phyloP scores from a whole-genome alignment of 768 basidiomycete genomes.

The Amanita fuliginea region DNA sequence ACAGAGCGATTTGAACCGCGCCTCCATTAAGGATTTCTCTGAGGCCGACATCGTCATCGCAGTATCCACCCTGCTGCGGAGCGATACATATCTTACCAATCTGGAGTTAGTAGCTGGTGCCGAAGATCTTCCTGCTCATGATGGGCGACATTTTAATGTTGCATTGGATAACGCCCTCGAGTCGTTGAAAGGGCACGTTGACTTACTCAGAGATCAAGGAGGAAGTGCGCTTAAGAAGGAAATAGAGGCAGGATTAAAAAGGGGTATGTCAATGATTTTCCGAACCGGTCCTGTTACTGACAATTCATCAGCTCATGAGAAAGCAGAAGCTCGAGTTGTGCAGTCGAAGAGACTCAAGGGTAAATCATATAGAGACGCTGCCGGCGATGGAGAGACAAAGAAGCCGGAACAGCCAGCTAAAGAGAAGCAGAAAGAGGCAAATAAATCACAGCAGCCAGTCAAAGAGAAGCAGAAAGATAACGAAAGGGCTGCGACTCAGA shows the following conservation, averaged over 20 bases:
- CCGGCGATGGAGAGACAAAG: conserved; percentile 24
- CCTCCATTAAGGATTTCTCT: conserved; percentile 63
- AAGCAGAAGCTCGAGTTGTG: conserved; percentile 31
- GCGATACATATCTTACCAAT: conserved; percentile 64
- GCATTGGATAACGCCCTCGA: conserved; percentile 54
- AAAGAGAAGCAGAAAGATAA: background rate
- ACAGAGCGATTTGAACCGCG: conserved; percentile 56
- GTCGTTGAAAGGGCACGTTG: conserved; percentile 53
- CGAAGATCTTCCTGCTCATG: conserved; percentile 59
- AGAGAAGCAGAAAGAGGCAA: background rate
- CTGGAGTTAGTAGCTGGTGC: conserved; percentile 60
- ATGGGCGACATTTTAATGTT: conserved; percentile 87
- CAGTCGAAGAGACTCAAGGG: conserved; percentile 67
- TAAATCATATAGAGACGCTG: conserved; percentile 58
- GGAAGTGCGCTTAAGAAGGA: conserved; percentile 46
- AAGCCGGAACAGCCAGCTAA: conserved; percentile 1
- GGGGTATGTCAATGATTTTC: conserved; percentile 29
- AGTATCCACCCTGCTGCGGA: conserved; percentile 80
- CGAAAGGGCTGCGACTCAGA: conserved; percentile 2
- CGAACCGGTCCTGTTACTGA: conserved; percentile 3
- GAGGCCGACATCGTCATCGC: conserved; percentile 82
- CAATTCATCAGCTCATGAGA: conserved; percentile 34
- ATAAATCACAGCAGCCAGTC: background rate
- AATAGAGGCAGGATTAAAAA: conserved; percentile 53
- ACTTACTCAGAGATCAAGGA: conserved; percentile 56